These are phyloP conservation scores for Colletotrichum eremochloae DNA, from an alignment of 2,329 filamentous ascomycete species.

Conservation along the genomic window DNA sequence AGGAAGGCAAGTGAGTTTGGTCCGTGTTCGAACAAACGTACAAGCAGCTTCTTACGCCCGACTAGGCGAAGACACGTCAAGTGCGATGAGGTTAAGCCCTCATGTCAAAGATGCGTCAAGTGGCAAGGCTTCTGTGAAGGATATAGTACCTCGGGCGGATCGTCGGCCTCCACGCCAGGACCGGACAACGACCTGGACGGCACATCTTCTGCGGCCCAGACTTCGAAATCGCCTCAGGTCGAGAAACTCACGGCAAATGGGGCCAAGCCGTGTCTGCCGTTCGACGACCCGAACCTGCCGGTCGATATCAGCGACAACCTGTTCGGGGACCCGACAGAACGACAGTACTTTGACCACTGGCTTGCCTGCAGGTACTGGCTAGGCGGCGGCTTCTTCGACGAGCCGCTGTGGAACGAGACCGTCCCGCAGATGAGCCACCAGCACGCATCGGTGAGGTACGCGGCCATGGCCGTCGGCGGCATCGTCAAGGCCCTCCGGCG, in stretches of 20 bases:
- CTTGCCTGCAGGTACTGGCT: conserved; percentile 44
- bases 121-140: conserved; percentile 53
- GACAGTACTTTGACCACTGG: conserved; percentile 48
- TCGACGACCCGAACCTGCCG: not conserved
- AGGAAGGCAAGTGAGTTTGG: conserved; percentile 48
- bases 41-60: conserved; percentile 11
- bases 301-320: conserved; percentile 15
- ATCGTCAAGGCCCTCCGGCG: conserved; percentile 46
- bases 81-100: conserved; percentile 53
- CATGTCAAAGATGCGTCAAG: conserved; percentile 52
- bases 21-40: not conserved
- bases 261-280: not conserved
- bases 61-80: conserved; percentile 53
- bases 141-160: conserved; percentile 44
- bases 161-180: not conserved
- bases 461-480: conserved; percentile 55
- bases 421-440: conserved; percentile 52
- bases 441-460: conserved; percentile 52
- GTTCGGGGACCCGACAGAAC: conserved; percentile 44
- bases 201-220: not conserved
- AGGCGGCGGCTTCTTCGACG: conserved; percentile 50
- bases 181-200: not conserved
- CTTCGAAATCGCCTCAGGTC: not conserved
- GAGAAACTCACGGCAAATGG: not conserved
- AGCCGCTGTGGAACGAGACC: conserved; percentile 52